A percentile compares a stretch with the other conserved stretches of the same genome.
Evolutionary conservation across 169 alveolate genomes (phyloP).

Genomic region (Besnoitia besnoiti): DNA sequence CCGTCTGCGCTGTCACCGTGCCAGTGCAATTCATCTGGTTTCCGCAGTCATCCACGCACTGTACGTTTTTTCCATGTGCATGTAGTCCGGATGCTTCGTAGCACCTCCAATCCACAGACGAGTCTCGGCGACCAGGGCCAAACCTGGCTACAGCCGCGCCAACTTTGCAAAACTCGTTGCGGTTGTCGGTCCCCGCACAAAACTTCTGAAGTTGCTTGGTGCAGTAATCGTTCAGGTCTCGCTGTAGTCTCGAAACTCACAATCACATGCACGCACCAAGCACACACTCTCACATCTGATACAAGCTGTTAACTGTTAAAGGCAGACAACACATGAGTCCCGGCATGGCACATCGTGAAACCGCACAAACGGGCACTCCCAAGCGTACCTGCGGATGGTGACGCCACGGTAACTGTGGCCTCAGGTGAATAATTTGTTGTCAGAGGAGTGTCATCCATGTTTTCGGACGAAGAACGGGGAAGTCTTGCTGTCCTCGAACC

Average conservation of each 20-base stretch:
- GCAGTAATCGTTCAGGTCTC: conserved; percentile 30
- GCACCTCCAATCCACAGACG: not conserved
- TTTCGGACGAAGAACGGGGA: too few species aligned
- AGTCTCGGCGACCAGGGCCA: not conserved
- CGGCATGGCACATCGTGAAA: too few species aligned
- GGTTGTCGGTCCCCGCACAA: not conserved
- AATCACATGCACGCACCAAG: not conserved
- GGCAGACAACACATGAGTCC: too few species aligned
- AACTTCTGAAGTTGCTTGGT: not conserved
- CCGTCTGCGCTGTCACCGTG: not conserved
- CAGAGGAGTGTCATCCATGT: too few species aligned
- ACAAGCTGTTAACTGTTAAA: too few species aligned
- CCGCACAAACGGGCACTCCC: too few species aligned
- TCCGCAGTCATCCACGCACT: conserved; percentile 35
- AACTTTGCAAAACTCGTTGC: not conserved
- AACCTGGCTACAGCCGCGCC: not conserved
- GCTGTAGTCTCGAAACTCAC: conserved; percentile 25
- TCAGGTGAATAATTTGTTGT: too few species aligned
- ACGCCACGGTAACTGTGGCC: too few species aligned
- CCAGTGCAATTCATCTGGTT: conserved; percentile 13
- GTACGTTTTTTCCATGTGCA: not conserved
- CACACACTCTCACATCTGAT: too few species aligned
- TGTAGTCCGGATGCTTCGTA: not conserved
- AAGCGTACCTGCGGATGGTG: too few species aligned
- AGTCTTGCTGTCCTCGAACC: too few species aligned